Conservation (phyloP, 2,329 filamentous ascomycete species). For the Pseudogymnoascus sp. region DNA sequence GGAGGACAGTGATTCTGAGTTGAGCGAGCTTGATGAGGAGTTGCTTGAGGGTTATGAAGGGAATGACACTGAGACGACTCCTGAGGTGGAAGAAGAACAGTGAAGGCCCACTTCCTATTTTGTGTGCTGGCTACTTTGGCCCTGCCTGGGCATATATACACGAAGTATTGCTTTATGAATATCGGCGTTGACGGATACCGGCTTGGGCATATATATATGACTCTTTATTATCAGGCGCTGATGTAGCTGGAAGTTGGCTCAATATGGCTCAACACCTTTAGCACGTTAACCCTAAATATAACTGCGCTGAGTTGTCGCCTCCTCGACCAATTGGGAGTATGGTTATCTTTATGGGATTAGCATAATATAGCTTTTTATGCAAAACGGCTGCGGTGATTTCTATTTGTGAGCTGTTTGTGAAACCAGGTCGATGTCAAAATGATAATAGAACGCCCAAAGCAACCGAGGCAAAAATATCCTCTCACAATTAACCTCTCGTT, state of each 20-base stretch:
- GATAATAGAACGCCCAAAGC: not conserved
- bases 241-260: not conserved
- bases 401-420: not conserved
- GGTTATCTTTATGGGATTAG: not conserved
- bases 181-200: not conserved
- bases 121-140: not conserved
- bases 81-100: not conserved
- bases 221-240: not conserved
- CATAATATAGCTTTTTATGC: not conserved
- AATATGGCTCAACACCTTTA: not conserved
- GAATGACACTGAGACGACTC: not conserved
- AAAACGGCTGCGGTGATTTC: not conserved
- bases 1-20: slow-evolving; percentile 13
- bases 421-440: not conserved
- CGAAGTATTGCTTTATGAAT: not conserved
- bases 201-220: not conserved
- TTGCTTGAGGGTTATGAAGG: not conserved
- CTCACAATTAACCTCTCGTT: not conserved
- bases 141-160: not conserved
- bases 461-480: not conserved
- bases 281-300: not conserved
- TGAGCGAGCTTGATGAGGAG: not conserved
- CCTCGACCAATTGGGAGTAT: not conserved
- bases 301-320: not conserved
- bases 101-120: not conserved